These are phyloP conservation scores for Cardamine chenopodiifolia DNA, from an alignment of 345 rosid species.

Conservation along the genomic window DNA sequence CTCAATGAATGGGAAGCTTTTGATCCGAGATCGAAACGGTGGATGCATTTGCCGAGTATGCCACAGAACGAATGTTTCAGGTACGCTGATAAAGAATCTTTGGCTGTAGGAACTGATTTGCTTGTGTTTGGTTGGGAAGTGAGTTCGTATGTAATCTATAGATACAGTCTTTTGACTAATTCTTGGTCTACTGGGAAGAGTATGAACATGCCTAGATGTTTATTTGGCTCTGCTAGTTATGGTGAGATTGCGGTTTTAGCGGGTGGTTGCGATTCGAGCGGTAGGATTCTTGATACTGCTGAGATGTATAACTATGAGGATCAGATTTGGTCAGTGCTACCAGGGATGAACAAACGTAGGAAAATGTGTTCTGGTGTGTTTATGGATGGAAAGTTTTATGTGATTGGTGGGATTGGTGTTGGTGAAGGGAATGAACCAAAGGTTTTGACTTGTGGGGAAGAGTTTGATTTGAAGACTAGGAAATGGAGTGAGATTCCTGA, in stretches of 20 bases:
- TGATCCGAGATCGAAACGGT: conserved; percentile 60
- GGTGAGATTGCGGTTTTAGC: conserved; percentile 75
- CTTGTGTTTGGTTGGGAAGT: conserved; percentile 70
- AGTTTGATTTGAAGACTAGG: conserved; percentile 58
- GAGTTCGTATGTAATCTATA: conserved; percentile 46
- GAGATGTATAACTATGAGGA: conserved; percentile 75
- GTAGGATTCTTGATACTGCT: conserved; percentile 55
- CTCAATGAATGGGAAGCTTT: conserved; percentile 78
- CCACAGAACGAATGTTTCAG: conserved; percentile 53
- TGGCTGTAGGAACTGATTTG: conserved; percentile 66
- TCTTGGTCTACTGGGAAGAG: conserved; percentile 54
- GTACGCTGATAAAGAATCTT: conserved; percentile 64
- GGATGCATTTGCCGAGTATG: conserved; percentile 78
- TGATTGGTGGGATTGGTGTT: conserved; percentile 71
- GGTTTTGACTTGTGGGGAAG: conserved; percentile 62
- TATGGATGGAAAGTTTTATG: conserved; percentile 81
- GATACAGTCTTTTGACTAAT: conserved; percentile 56
- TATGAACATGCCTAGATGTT: conserved; percentile 68
- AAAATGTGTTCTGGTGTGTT: conserved; percentile 79
- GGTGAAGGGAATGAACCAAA: conserved; percentile 40
- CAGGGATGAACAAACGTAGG: conserved; percentile 67
- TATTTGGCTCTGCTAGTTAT: conserved; percentile 73
- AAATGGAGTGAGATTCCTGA: conserved; percentile 64
- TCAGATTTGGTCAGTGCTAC: conserved; percentile 58
- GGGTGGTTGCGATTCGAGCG: conserved; percentile 69